Base-by-base conservation (phyloP, 768 basidiomycete species). In the Lenzites betulinus region DNA sequence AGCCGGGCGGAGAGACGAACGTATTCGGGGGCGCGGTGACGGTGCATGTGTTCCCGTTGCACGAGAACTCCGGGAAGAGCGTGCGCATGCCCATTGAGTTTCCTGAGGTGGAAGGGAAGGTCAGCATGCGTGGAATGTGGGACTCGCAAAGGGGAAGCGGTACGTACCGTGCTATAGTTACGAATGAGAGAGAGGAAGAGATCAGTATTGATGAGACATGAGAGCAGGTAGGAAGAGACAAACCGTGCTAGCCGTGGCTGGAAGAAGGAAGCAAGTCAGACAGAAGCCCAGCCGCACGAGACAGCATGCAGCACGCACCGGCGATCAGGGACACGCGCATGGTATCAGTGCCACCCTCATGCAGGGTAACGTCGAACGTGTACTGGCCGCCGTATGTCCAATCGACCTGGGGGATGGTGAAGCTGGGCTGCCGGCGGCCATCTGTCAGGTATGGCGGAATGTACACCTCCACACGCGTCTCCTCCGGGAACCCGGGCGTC, bases 371-470 rank as follows among this genome's bases (percentile, higher is more conserved):
- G 0, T 73, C 76, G 64, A 93, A 87, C 1, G 72, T 69, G 65
- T 85, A 84, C n/a, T 71, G 70, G 12, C 79, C 78, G 0, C 82
- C 79, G 28, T 87, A 84, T 0, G 66, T 71, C 89, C 89, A 92
- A 67, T 93, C 90, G 12, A 78, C 82, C 58, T 77, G 70, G 0
- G 78, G 64, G 44, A 90, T 77, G 22, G 78, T 84, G 70, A 85
- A 89, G 43, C 73, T 76, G 0, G 90, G 94, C 58, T 88, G 89
- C 5, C 64, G 70, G 62, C 79, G 74, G 11, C 89, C 89, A 63
- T 82, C 74, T 62, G 75, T 85, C 60, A 93, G 81, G 73, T 96
- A 98, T 16, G 90, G 92, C 7, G 96, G 96, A 66, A 90, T 82
- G 75, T 96, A 97, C 26, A 88, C 86, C 70, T 89, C 81, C 64